Evolutionary conservation across 164 flowering plant genomes (phyloP), one percentile per base, ranked within the genome.

Genomic region (Santalum album): DNA sequence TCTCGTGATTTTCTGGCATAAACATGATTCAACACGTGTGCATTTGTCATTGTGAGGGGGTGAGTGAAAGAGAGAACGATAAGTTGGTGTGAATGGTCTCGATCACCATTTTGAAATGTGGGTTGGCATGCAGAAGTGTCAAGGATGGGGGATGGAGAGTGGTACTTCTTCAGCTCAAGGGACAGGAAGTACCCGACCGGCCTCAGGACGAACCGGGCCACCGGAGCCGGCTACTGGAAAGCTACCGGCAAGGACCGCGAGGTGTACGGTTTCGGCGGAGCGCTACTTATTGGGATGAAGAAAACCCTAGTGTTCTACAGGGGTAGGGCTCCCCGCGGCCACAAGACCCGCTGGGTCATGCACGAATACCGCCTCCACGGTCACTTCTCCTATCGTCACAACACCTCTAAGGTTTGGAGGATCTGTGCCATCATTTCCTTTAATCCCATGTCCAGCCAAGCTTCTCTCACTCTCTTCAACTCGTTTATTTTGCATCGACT

Each of bases 161-260:
- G 95, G 95, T 86, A 83, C 60, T 81, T 86, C 75, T 86, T 73
- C 75, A 80, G 83, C 65, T 55, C 78, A 19, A 70, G 88, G 65
- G 95, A 86, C 69, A 63, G 90, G 65, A 86, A 86, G 62, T 83
- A 86, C 76, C 90, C 90, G 49, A 83, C 88, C 0, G 95, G 95
- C 47, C 51, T 81, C 26, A 71, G 95, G 54, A 83, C 95, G 0
- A 86, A 86, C 68, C 64, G 95, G 45, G 90, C 95, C 19, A 87
- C 96, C 0, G 81, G 74, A 24, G 81, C 86, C n/a, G 95, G 95
- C 1, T 86, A 83, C 47, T 86, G 95, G 95, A 86, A 86, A 44
- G 95, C 95, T 26, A 86, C 96, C 0, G 96, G 96, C 6, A 84
- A 84, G 64, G 96, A 87, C 53, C 72, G 75, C 27, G 81, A 82